A percentile compares a stretch with the other conserved stretches of the same genome.
Conservation (phyloP, 495 filamentous ascomycete genomes). For the Parathielavia hyrcaniae region DNA sequence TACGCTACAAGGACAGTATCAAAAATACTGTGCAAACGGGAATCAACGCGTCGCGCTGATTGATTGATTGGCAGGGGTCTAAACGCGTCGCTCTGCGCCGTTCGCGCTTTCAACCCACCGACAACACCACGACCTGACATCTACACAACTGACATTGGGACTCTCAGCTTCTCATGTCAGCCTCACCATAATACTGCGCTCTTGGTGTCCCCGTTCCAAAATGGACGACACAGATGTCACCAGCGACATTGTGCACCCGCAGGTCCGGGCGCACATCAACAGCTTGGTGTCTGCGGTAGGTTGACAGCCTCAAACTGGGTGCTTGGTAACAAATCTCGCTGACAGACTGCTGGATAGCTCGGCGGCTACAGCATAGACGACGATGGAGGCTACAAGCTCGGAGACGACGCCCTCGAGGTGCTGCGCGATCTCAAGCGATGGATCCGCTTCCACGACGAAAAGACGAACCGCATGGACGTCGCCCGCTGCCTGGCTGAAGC, state of each 20-base stretch:
- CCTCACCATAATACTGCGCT: neutral
- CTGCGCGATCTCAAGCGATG: slow-evolving; percentile 89
- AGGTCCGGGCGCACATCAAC: slow-evolving; percentile 84
- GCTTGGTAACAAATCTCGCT: neutral
- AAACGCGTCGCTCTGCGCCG: slow-evolving; percentile 10
- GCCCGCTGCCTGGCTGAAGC: slow-evolving; percentile 87
- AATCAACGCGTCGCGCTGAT: slow-evolving; percentile 5
- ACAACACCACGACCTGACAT: neutral
- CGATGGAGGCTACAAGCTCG: slow-evolving; percentile 75
- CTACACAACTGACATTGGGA: neutral
- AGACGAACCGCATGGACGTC: slow-evolving; percentile 89
- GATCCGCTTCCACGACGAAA: slow-evolving; percentile 92
- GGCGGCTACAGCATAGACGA: slow-evolving; percentile 79
- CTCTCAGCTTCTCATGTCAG: slow-evolving; percentile 4
- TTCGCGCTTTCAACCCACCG: neutral
- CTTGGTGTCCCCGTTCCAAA: slow-evolving; percentile 23
- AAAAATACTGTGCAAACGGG: neutral
- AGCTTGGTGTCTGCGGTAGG: slow-evolving; percentile 86
- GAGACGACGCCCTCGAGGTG: slow-evolving; percentile 87
- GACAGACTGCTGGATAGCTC: slow-evolving; percentile 51
- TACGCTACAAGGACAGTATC: neutral
- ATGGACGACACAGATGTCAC: slow-evolving; percentile 48
- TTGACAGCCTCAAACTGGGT: slow-evolving; percentile 28
- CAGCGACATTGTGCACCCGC: slow-evolving; percentile 66
- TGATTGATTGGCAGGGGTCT: slow-evolving; percentile 6